Evolutionary conservation across 148 eudicot species (phyloP), one percentile per base, ranked within the genome.

Genomic region (Drosera capensis): DNA sequence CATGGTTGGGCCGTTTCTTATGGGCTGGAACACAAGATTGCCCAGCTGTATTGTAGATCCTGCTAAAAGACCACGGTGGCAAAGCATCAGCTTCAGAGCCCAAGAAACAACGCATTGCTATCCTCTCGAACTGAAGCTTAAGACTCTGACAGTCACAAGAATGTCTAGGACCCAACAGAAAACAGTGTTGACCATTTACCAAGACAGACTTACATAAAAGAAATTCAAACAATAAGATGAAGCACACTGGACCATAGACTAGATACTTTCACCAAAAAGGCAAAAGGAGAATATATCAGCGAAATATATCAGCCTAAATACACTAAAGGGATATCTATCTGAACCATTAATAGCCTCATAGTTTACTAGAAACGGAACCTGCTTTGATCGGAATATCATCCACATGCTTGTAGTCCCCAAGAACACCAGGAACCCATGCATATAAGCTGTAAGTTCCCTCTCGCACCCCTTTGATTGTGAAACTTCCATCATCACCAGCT

Each of bases 1-100:
- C 24, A 82, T 41, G 0, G 94, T 82, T 0, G 80, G 71, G 21
- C 86, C 86, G 7, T 39, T 54, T 64, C 80, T 65, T 34, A 72
- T 61, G n/a, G 77, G 65, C 7, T 57, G 30, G 20, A 57, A 82
- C 2, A 70, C 49, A 19, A 78, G 36, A 15, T 60, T 37, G 11
- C 20, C 48, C 31, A 70, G 16, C 8, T 20, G n/a, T 9, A 58
- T 56, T 9, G 48, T 20, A 23, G 20, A 19, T 37, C 78, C 78
- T 74, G 62, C 51, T 8, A 22, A 25, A n/a, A 8, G 18, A 23
- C 7, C 16, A 24, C n/a, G 8, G 20, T 16, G 20, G 8, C 20
- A 5, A 5, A 2, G 0, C 7, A 40, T 40, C 22, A 5, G 20
- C n/a, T 0, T 40, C 13, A 16, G n/a, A 17, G 44, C 6, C 6